phyloP scores from a whole-genome alignment of 768 basidiomycete species.

The Agrocybe praecox region DNA sequence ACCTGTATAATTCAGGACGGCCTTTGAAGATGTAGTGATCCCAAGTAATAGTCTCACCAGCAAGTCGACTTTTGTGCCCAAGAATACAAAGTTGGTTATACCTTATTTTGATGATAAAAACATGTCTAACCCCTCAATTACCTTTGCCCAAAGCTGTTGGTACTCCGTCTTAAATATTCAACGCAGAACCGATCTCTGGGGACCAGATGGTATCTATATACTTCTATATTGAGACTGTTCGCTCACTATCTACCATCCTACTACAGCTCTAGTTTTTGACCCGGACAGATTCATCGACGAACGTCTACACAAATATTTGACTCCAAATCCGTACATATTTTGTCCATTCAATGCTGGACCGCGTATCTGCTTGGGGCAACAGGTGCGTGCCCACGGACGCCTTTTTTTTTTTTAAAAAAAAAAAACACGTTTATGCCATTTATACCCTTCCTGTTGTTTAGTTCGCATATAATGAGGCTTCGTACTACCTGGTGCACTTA shows the following conservation, averaged over 20 bases:
- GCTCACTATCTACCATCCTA: neutral
- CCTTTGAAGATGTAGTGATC: slow-evolving; percentile 13
- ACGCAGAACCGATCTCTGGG: slow-evolving; percentile 52
- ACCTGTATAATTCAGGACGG: no score
- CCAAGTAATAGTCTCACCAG: slow-evolving; percentile 15
- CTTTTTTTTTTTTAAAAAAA: neutral
- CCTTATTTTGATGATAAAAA: no score
- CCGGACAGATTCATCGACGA: slow-evolving; percentile 70
- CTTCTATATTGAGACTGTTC: neutral
- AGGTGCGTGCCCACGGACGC: slow-evolving; percentile 36
- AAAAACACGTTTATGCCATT: neutral
- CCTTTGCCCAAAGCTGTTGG: no score
- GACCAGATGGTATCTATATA: slow-evolving; percentile 44
- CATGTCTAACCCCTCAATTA: no score
- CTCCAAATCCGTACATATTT: slow-evolving; percentile 59
- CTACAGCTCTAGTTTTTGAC: slow-evolving; percentile 55
- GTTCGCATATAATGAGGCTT: slow-evolving; percentile 48
- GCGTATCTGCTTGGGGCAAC: slow-evolving; percentile 52
- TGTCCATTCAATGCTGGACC: slow-evolving; percentile 56
- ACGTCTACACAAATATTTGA: slow-evolving; percentile 54
- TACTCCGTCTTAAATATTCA: slow-evolving; percentile 52
- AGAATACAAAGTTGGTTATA: slow-evolving; percentile 40
- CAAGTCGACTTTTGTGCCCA: slow-evolving; percentile 24
- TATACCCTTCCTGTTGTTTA: slow-evolving; percentile 1
- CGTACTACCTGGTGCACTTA: slow-evolving; percentile 50